Evolutionary conservation across 2,329 filamentous ascomycete species (phyloP).

Genomic region (Cladobotryum mycophilum): DNA sequence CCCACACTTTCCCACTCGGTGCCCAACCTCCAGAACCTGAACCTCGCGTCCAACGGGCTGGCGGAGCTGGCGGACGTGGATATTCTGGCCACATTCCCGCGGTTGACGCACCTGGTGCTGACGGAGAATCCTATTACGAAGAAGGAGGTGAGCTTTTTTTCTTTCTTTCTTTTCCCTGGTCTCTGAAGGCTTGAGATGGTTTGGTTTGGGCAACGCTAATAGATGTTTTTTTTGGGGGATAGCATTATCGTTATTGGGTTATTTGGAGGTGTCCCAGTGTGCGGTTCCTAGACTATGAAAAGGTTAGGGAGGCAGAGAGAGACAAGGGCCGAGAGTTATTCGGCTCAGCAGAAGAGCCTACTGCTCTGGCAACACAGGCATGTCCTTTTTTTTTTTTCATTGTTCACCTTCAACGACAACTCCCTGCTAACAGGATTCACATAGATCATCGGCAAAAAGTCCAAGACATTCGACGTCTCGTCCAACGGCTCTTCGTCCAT

Average conservation of each 20-base stretch:
- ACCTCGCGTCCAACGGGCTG: conserved; percentile 78
- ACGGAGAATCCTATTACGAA: conserved; percentile 83
- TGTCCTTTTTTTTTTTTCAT: conserved; percentile 12
- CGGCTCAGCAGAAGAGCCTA: conserved; percentile 70
- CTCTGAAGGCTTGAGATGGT: not conserved
- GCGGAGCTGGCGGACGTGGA: conserved; percentile 83
- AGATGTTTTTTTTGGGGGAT: conserved; percentile 1
- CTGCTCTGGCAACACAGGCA: conserved; percentile 69
- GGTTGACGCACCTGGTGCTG: conserved; percentile 73
- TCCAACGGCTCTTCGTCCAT: conserved; percentile 35
- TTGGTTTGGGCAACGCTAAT: not conserved
- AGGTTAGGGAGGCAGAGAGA: conserved; percentile 83
- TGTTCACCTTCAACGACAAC: not conserved
- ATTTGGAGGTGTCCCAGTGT: conserved; percentile 81
- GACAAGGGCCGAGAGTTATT: conserved; percentile 73
- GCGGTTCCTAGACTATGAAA: conserved; percentile 86
- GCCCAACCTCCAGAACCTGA: conserved; percentile 74
- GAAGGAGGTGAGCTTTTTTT: conserved; percentile 68
- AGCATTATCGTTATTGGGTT: conserved; percentile 91
- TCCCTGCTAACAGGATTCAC: not conserved
- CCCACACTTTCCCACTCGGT: conserved; percentile 65
- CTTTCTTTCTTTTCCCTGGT: too few species aligned
- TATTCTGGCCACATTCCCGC: conserved; percentile 60
- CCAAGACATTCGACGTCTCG: conserved; percentile 59
- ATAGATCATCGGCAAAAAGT: conserved; percentile 78